Conservation (phyloP, 306 rosid species). For the Corylus heterophylla region DNA sequence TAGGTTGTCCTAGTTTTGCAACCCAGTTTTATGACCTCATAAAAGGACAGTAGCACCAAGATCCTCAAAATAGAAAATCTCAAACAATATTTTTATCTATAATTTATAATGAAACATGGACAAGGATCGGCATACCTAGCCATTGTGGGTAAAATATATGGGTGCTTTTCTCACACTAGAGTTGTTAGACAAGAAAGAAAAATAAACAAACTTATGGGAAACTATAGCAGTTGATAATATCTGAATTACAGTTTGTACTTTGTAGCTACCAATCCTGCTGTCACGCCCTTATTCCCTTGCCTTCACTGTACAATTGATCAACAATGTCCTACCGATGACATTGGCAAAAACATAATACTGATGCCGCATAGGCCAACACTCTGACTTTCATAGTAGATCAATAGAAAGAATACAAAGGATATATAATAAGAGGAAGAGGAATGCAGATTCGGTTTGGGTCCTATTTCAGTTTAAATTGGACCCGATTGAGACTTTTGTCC, state of each 20-base stretch:
- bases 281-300: constrained; percentile 46
- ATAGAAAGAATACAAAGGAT: neutral
- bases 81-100: constrained; percentile 4
- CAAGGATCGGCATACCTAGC: neutral
- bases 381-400: neutral
- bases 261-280: neutral
- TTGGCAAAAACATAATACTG: neutral
- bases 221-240: constrained; percentile 14
- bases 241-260: neutral
- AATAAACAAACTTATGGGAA: constrained; percentile 1
- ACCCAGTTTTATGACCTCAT: too few species aligned
- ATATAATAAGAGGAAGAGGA: neutral
- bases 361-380: neutral
- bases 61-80: neutral
- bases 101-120: neutral
- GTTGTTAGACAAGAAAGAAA: neutral
- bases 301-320: constrained; percentile 68
- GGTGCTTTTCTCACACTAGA: neutral
- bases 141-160: neutral
- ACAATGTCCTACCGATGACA: constrained; percentile 53
- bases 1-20: too few species aligned
- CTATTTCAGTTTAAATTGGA: too few species aligned
- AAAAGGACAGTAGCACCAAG: too few species aligned
- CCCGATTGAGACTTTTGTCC: too few species aligned
- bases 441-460: too few species aligned